Evolutionary conservation across 495 filamentous ascomycete genomes (phyloP).

Genomic region (Talaromyces trachyspermus): DNA sequence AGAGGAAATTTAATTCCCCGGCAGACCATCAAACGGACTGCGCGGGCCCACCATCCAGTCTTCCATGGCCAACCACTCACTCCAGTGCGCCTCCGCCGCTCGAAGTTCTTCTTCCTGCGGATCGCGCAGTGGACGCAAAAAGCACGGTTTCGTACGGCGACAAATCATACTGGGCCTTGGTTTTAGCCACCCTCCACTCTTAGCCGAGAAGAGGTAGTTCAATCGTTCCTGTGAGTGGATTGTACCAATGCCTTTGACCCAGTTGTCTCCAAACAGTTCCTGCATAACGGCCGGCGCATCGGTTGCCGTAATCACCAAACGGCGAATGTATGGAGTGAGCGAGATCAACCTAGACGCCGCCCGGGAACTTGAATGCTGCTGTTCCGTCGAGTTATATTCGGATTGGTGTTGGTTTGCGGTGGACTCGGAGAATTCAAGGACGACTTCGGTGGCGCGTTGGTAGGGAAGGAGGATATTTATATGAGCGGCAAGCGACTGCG

Average conservation of each 20-base stretch:
- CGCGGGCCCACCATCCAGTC: slow-evolving; percentile 85
- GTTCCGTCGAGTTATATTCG: slow-evolving; percentile 14
- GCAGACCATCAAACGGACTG: slow-evolving; percentile 32
- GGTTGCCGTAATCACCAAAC: slow-evolving; percentile 80
- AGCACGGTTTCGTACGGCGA: slow-evolving; percentile 70
- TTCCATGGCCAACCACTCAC: slow-evolving; percentile 87
- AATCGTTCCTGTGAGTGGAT: slow-evolving; percentile 79
- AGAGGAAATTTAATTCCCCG: neutral
- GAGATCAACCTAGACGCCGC: no score
- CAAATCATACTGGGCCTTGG: slow-evolving; percentile 85
- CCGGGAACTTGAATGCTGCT: slow-evolving; percentile 14
- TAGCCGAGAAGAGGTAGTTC: slow-evolving; percentile 94
- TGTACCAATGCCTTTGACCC: slow-evolving; percentile 65
- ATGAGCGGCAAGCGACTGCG: slow-evolving; percentile 87
- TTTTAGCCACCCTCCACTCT: slow-evolving; percentile 80
- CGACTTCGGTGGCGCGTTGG: slow-evolving; percentile 21
- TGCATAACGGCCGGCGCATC: slow-evolving; percentile 71
- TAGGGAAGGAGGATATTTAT: slow-evolving; percentile 65
- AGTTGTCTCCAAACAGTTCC: slow-evolving; percentile 86
- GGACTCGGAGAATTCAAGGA: slow-evolving; percentile 9
- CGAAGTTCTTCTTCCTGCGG: slow-evolving; percentile 73
- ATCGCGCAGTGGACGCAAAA: slow-evolving; percentile 71
- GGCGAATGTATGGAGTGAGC: slow-evolving; percentile 80
- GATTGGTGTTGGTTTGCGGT: slow-evolving; percentile 14
- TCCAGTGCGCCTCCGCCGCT: slow-evolving; percentile 72